Base-by-base conservation (phyloP, 352 stramenopile species). In the Phytophthora macrochlamydospora region DNA sequence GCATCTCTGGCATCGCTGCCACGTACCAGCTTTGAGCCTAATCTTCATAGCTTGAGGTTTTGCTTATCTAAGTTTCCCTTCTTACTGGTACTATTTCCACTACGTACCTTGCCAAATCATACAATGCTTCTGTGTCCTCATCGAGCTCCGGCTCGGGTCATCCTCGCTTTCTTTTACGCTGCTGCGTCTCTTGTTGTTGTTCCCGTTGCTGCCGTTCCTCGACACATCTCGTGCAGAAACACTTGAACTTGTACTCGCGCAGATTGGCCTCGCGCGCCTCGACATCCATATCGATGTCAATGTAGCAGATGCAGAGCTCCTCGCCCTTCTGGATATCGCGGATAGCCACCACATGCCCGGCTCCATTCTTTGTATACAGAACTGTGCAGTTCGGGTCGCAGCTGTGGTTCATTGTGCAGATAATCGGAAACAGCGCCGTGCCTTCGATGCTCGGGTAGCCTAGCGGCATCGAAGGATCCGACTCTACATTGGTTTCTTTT, bases 391-490 rank as follows among this genome's bases (percentile, higher is more conserved):
- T 98, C 1, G 93, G 93, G 45, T 92, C 80, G 73, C 95, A 99
- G 52, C 90, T 97, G 80, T 99, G 96, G 78, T 99, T 99, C 93
- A 98, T 98, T 64, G 95, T 98, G 69, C 95, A 98, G 35, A 97
- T 90, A 35, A 91, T 86, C 18, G 89, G 81, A 71, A 96, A 98
- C 56, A 99, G 81, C 33, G 94, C 93, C 1, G 96, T 98, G 45
- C 96, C 96, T 65, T 99, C 96, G 18, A 99, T 71, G 48, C 68
- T 79, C 50, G 51, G 66, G 64, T 68, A 89, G 8, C 52, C 76
- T 59, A 62, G 76, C 56, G 50, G 79, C 52, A 73, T 71, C 31
- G 54, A 48, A 1, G 66, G 58, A 30, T 71, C 69, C 13, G 65
- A 64, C 7, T 57, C 70, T 18, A 61, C 63, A 24, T 74, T 7